These are phyloP conservation scores for Stephania yunnanensis DNA, from an alignment of 164 flowering plant genomes.

Conservation along the genomic window DNA sequence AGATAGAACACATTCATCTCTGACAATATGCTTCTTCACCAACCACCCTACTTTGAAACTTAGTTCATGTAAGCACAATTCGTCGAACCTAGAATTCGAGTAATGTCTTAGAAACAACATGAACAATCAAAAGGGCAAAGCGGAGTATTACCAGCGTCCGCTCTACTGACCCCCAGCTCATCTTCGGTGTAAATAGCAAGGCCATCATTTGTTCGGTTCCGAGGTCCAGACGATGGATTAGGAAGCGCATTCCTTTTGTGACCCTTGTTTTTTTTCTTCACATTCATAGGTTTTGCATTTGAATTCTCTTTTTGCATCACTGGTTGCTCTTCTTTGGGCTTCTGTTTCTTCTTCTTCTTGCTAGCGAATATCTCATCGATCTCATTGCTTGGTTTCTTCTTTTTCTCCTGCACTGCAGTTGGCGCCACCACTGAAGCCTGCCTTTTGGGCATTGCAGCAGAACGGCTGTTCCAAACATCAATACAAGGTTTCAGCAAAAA, in stretches of 20 bases:
- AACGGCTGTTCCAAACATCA: background rate
- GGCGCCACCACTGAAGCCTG: background rate
- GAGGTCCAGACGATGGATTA: constrained; percentile 25
- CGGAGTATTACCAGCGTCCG: constrained; percentile 50
- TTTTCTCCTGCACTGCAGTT: constrained; percentile 9
- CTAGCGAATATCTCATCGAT: constrained; percentile 51
- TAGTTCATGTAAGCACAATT: background rate
- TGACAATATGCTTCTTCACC: background rate
- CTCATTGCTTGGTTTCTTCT: constrained; percentile 28
- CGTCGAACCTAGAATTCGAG: background rate
- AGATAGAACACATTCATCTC: background rate
- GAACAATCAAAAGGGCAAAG: constrained; percentile 68
- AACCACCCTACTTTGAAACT: background rate
- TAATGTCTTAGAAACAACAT: constrained; percentile 43
- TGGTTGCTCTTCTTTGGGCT: constrained; percentile 12
- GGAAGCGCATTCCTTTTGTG: constrained; percentile 10
- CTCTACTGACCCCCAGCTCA: constrained; percentile 48
- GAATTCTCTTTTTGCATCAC: constrained; percentile 13
- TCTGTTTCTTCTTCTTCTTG: constrained; percentile 28
- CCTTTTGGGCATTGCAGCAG: background rate
- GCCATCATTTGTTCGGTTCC: constrained; percentile 47
- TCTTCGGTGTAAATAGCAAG: constrained; percentile 48
- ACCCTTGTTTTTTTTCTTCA: constrained; percentile 15
- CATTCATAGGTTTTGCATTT: constrained; percentile 11
- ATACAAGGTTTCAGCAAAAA: background rate